phyloP scores from a whole-genome alignment of 805 yeast genomes.

The Debaryomyces hansenii region DNA sequence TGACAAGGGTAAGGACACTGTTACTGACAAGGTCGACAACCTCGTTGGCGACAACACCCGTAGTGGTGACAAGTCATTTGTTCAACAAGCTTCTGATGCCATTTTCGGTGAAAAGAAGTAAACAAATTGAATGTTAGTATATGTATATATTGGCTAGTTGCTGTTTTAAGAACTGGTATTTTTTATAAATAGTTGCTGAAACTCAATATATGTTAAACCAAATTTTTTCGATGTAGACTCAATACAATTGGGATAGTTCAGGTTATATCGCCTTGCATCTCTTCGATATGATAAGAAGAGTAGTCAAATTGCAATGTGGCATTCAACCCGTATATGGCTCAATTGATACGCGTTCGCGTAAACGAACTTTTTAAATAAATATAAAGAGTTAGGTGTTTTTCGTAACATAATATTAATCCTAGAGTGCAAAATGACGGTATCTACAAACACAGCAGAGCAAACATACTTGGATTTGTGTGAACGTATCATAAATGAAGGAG shows the following conservation, averaged over 20 bases:
- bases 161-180: background rate
- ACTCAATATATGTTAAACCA: too few species aligned
- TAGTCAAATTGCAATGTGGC: too few species aligned
- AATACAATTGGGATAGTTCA: too few species aligned
- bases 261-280: too few species aligned
- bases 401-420: too few species aligned
- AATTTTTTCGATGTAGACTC: too few species aligned
- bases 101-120: conserved; percentile 40
- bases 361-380: too few species aligned
- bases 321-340: too few species aligned
- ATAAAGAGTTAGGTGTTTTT: too few species aligned
- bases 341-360: too few species aligned
- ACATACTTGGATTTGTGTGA: conserved; percentile 83
- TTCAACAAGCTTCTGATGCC: conserved; percentile 46
- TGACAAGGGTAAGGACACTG: conserved; percentile 38
- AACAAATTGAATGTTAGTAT: background rate
- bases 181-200: background rate
- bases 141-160: background rate
- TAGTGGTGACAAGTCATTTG: conserved; percentile 36
- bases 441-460: conserved; percentile 62
- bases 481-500: conserved; percentile 80
- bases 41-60: conserved; percentile 36
- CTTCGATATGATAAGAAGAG: too few species aligned
- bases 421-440: conserved; percentile 19
- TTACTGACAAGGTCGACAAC: conserved; percentile 36